Evolutionary conservation across 2,329 filamentous ascomycete species (phyloP), one percentile per base, ranked within the genome.

Genomic region (Moelleriella libera): DNA sequence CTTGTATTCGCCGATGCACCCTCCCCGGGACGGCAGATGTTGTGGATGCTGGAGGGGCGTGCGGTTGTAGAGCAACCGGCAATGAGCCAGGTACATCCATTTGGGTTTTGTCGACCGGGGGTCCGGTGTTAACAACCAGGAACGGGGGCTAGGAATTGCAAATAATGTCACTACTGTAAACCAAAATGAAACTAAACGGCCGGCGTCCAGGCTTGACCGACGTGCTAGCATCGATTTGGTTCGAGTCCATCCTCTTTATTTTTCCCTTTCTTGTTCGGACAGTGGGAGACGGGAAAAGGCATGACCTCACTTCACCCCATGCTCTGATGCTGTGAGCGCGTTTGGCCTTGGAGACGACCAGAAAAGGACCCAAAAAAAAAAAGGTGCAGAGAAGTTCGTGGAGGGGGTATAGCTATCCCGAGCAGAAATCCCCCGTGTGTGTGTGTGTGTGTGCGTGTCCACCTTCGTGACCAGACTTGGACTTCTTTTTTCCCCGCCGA

Each of bases 61-160:
- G 65, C 66, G 65, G 69, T 62, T 61, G 41, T 65, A 63, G 65
- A 66, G 63, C 57, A 61, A 62, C 67, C 69, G 69, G 71, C 66
- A 73, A 63, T 71, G 67, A 66, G 58, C 62, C 58, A 63, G 64
- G 62, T 45, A 48, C 45, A 48, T 48, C 32, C 9, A 11, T 49
- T 53, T 50, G 52, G 39, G 43, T 41, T 47, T 37, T 50, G 49
- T 45, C 53, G 57, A 60, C 55, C 54, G 57, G 60, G 59, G 58
- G 32, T 3, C 56, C 55, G 57, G 60, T 57, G 61, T 60, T 61
- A 57, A 61, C 59, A 56, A 57, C 62, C 60, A 65, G 60, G 60
- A 59, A 64, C 62, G 61, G 59, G 60, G 61, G 56, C 60, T 59
- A 63, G 57, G 54, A 52, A 45, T 47, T 53, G 48, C 48, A 45